Conservation (phyloP, 2,329 filamentous ascomycete genomes). For the Colletotrichum lentis region DNA sequence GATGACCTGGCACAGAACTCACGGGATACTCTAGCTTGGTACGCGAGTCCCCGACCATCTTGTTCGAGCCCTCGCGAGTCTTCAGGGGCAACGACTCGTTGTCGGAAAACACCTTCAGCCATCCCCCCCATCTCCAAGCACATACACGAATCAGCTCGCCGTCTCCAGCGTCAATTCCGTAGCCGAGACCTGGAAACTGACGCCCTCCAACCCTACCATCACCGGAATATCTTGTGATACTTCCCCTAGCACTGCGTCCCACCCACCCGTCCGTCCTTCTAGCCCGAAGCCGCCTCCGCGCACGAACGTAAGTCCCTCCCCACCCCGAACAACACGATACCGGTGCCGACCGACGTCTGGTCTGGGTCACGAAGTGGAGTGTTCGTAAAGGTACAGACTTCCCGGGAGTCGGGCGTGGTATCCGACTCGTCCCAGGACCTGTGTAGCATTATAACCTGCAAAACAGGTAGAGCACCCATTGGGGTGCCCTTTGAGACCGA, state of each 20-base stretch:
- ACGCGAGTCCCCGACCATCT: neutral
- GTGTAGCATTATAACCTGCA: neutral
- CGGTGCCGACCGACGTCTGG: neutral
- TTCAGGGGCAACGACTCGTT: neutral
- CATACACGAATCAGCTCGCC: neutral
- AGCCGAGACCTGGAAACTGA: neutral
- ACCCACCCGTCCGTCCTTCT: neutral
- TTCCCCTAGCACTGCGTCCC: neutral
- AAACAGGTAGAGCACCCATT: too few relatives aligned
- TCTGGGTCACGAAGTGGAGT: neutral
- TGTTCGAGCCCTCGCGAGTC: neutral
- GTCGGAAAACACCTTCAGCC: neutral
- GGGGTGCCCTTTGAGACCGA: too few relatives aligned
- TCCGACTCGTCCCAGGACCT: neutral
- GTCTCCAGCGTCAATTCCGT: neutral
- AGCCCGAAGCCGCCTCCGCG: neutral
- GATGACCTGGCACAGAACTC: neutral
- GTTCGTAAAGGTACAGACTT: neutral
- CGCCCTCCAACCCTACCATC: neutral
- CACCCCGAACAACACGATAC: too few relatives aligned
- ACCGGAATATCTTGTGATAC: neutral
- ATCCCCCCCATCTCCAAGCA: neutral
- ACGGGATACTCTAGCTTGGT: too few relatives aligned
- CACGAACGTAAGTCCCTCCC: neutral
- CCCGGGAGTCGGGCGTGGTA: neutral